Conservation (phyloP, 352 stramenopile species). For the Pythium vanterpoolii region DNA sequence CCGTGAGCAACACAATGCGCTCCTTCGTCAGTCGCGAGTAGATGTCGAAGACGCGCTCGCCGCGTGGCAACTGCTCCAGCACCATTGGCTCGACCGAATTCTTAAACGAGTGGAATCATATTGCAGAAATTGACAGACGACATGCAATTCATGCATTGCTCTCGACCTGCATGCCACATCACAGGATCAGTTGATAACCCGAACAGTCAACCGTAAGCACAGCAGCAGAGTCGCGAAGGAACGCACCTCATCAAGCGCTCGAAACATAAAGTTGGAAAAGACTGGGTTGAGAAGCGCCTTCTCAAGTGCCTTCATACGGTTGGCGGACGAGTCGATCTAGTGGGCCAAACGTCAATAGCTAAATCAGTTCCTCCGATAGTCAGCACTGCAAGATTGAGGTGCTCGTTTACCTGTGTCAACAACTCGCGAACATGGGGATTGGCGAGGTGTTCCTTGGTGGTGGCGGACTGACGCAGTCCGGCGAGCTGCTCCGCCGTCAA, state of each 20-base stretch:
- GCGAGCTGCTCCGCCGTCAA: constrained; percentile 55
- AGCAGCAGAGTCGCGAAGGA: no score
- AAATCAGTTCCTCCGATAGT: background rate
- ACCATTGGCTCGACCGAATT: constrained; percentile 91
- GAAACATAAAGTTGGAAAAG: constrained; percentile 81
- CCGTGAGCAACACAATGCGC: constrained; percentile 96
- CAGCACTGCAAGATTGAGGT: background rate
- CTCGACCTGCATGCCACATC: constrained; percentile 13
- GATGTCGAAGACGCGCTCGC: constrained; percentile 97
- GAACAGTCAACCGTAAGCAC: no score
- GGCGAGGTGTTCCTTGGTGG: constrained; percentile 38
- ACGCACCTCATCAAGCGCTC: constrained; percentile 61
- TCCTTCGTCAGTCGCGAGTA: constrained; percentile 97
- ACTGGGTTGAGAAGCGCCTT: constrained; percentile 64
- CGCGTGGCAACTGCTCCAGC: constrained; percentile 89
- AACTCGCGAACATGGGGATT: constrained; percentile 47
- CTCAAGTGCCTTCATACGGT: constrained; percentile 75
- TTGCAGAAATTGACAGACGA: background rate
- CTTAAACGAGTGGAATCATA: constrained; percentile 49
- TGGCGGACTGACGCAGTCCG: constrained; percentile 29
- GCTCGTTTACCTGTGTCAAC: constrained; percentile 58
- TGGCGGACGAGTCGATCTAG: constrained; percentile 59
- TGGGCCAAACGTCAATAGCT: background rate
- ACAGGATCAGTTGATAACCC: no score
- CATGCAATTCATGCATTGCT: constrained; percentile 5